Evolutionary conservation across 2,329 filamentous ascomycete genomes (phyloP), one percentile per base, ranked within the genome.

Genomic region (Samsoniella hepiali): DNA sequence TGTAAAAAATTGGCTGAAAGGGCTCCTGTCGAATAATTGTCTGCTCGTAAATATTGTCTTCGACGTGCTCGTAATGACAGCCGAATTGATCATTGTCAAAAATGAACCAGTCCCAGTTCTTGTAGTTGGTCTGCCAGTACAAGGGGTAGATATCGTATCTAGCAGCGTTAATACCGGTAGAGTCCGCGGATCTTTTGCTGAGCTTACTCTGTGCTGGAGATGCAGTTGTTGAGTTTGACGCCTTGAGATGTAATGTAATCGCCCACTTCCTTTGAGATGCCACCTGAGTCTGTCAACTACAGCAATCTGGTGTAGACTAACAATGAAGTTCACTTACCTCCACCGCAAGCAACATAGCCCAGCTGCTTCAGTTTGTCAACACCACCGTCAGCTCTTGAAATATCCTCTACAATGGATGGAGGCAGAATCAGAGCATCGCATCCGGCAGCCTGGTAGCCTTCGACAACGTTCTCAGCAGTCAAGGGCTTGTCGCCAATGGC

Each of bases 61-160:
- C 72, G 64, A 72, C 34, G 72, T 63, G 44, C 7, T 75, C 73
- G 73, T 78, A 80, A 5, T 78, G 74, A 32, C 71, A 72, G 9
- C 78, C 78, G 17, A 77, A 69, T 0, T 72, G 27, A 1, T 79
- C 72, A 0, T 74, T 73, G 64, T 78, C 71, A 64, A 76, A 70
- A 64, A 77, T 70, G 63, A 79, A 79, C 49, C 72, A 80, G 63
- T 76, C 72, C 77, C 78, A 80, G 9, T 76, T 65, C 17, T 72
- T 63, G 0, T 60, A 68, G 49, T 78, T 67, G 0, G 64, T 40
- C 49, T 77, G 74, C 44, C 69, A 68, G 62, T 75, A 75, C 10
- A 74, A 53, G 0, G 75, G 74, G 58, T 72, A 75, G 0, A 74
- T 71, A 1, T 68, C 63, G 38, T 72, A 75, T 63, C 76, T 78